phyloP scores from a whole-genome alignment of 2,329 filamentous ascomycete genomes.

The Cladosporium halotolerans region DNA sequence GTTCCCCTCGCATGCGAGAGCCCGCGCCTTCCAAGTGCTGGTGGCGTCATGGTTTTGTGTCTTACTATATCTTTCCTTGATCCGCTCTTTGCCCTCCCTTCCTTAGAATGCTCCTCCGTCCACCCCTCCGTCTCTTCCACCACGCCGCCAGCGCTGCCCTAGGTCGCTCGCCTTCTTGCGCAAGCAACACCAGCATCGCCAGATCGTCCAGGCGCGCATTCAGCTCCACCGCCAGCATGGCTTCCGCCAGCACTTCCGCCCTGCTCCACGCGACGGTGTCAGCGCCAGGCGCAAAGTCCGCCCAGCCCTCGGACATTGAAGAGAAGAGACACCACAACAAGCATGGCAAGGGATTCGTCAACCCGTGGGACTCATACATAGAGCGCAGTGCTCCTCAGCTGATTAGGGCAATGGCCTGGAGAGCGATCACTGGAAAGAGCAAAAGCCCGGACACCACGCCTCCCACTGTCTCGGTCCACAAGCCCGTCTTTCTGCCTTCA shows the following conservation, averaged over 20 bases:
- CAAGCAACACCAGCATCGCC: not conserved
- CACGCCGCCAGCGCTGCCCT: not conserved
- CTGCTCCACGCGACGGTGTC: conserved; percentile 37
- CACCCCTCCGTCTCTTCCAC: not conserved
- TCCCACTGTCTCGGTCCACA: conserved; percentile 60
- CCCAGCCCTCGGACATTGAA: conserved; percentile 40
- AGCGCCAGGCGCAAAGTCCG: conserved; percentile 31
- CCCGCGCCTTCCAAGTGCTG: conserved; percentile 2
- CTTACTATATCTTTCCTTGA: conserved; percentile 3
- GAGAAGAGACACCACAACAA: conserved; percentile 47
- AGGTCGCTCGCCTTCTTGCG: not conserved
- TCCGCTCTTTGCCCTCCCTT: not conserved
- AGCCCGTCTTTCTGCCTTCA: conserved; percentile 59
- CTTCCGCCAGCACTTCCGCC: conserved; percentile 25
- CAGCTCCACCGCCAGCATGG: conserved; percentile 16
- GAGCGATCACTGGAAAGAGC: conserved; percentile 44
- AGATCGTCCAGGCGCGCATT: not conserved
- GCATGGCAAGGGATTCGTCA: conserved; percentile 49
- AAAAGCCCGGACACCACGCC: conserved; percentile 56
- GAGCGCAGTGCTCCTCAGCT: conserved; percentile 34
- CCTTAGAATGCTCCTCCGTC: conserved; percentile 4
- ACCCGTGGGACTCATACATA: conserved; percentile 51
- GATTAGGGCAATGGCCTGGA: conserved; percentile 34
- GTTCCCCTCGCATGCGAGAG: not conserved
- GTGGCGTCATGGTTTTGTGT: not conserved